A percentile compares a stretch with the other conserved stretches of the same genome.
phyloP scores from a whole-genome alignment of 495 filamentous ascomycete genomes.

The Beverwykella pulmonaria region DNA sequence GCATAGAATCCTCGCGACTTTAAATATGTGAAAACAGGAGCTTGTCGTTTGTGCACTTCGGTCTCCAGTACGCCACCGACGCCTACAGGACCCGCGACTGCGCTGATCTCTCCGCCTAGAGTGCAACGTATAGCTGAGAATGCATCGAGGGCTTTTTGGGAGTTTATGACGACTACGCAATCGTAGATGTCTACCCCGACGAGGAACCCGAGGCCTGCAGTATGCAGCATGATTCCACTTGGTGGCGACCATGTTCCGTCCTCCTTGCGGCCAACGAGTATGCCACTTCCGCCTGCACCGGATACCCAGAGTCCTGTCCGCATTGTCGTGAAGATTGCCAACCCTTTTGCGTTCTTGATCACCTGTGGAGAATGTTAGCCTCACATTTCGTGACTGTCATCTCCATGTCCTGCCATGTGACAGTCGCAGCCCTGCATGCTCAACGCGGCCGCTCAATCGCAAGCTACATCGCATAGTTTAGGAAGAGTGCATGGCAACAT shows the following conservation, averaged over 20 bases:
- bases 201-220: conserved; percentile 81
- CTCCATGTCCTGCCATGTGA: not conserved
- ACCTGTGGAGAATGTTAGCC: conserved; percentile 52
- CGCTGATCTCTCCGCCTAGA: conserved; percentile 75
- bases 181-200: conserved; percentile 93
- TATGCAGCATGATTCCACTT: conserved; percentile 85
- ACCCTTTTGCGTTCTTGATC: conserved; percentile 79
- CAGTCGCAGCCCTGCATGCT: not conserved
- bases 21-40: conserved; percentile 85
- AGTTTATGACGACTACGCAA: conserved; percentile 88
- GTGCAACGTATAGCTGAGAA: conserved; percentile 78
- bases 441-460: not conserved
- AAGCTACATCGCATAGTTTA: not conserved
- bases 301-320: conserved; percentile 88
- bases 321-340: conserved; percentile 93
- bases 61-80: conserved; percentile 72
- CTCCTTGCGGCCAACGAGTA: conserved; percentile 75
- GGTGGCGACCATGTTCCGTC: conserved; percentile 89
- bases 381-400: not conserved
- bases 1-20: conserved; percentile 85
- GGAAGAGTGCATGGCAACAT: conserved; percentile 10
- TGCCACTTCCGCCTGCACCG: conserved; percentile 81
- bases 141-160: conserved; percentile 72
- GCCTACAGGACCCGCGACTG: conserved; percentile 78
- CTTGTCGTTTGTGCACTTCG: conserved; percentile 67